Evolutionary conservation across 2,329 filamentous ascomycete genomes (phyloP), one percentile per base, ranked within the genome.

Genomic region (Didymellaceae sp.): DNA sequence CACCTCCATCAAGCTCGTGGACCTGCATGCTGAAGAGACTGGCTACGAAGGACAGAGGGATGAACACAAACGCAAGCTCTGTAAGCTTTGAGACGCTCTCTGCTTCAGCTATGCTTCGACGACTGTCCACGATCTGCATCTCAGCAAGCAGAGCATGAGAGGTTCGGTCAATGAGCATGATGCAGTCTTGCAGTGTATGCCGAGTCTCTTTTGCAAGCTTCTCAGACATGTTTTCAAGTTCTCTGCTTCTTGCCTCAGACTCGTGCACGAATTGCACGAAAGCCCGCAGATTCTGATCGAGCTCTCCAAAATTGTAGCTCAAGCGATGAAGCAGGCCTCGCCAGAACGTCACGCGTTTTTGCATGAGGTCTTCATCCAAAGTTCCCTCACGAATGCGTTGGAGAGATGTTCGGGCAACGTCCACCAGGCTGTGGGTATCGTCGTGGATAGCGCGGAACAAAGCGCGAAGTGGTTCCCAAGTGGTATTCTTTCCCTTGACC

Each of bases 131-230:
- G 24, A 70, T 61, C 14, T 62, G 54, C 61, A 72, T 66, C 22
- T 75, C 74, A 4, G 73, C 70, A 24, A 72, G 72, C 5, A 77
- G 44, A 4, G 69, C 65, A 18, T 51, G 58, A 25, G 62, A 61
- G 24, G 63, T 58, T 5, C 63, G 59, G 5, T 66, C 63, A 13
- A 68, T 55, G 5, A 56, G 45, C 5, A 9, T 18, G 22, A 48
- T 30, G 7, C 45, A 48, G 3, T 2, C 22, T 5, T 7, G 16
- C 2, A 48, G n/a, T 0, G 24, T 35, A 2, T 17, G 22, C 4
- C 16, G 37, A 1, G 45, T 41, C 4, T 41, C 37, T 6, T 22
- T 21, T 1, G 17, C 14, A 9, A 47, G 44, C 1, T 5, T 34
- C 16, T 33, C 14, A 11, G 35, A 34, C 13, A 1, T n/a, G 4